Base-by-base conservation (phyloP, 768 basidiomycete genomes). In the Amanita pallidorosea region DNA sequence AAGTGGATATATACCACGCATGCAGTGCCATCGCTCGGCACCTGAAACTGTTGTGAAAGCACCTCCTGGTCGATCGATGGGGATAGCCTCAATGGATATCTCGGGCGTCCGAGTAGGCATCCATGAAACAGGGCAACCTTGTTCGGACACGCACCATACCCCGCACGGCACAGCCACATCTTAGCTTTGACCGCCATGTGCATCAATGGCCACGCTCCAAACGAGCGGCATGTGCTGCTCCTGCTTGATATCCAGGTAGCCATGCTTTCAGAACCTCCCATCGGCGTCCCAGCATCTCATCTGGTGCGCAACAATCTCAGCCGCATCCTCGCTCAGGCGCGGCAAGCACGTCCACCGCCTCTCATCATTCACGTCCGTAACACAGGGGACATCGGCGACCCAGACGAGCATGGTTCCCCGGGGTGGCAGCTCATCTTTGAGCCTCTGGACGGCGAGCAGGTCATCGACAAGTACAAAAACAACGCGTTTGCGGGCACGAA, bases 341-440 rank as follows among this genome's bases (percentile, higher is more conserved):
- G 81, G 20, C 63, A 65, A 11, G 72, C 73, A 27, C 47, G 58
- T 1, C 70, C 71, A 0, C 71, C 75, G 4, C 80, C 78, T 5
- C 69, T 70, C 12, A 83, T 85, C 64, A 68, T 85, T 46, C 84
- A 85, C 60, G 72, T 85, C 53, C 81, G 83, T 53, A 85, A 84
- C 62, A 70, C 60, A 15, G 84, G 84, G 31, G 83, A 80, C 55
- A 55, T 58, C 1, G 75, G 81, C 36, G 82, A 85, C 12, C 62
- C 75, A 4, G 84, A 85, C 64, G 79, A 80, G 58, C 75, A 72
- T 0, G 55, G 68, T 53, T 65, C 76, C 0, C 60, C 70, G 1
- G 81, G 81, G 3, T 86, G 83, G 84, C 63, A 76, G 56, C 77
- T 86, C 57, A 71, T 73, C 49, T 76, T 79, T 63, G 57, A 67